Percentiles rank a stretch among this genome's conserved stretches.
phyloP scores from a whole-genome alignment of 805 yeast genomes.

The Ogataea polymorpha region DNA sequence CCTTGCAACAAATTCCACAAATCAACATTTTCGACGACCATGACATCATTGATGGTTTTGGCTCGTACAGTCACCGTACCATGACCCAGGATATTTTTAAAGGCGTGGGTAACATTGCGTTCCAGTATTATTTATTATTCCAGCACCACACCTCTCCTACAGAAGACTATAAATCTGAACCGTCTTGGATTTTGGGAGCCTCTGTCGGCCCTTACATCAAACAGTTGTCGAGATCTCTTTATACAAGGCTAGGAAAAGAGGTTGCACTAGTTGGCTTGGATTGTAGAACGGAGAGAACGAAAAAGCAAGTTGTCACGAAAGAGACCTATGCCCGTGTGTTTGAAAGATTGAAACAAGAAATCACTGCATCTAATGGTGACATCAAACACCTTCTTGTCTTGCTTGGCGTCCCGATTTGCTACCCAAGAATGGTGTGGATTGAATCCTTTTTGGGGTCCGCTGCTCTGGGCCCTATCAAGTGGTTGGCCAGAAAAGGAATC shows the following conservation, averaged over 20 bases:
- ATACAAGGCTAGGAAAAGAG: slow-evolving; percentile 69
- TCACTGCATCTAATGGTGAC: slow-evolving; percentile 45
- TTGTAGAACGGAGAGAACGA: slow-evolving; percentile 86
- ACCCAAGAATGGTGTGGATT: slow-evolving; percentile 90
- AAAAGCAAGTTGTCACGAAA: slow-evolving; percentile 50
- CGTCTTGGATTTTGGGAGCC: slow-evolving; percentile 65
- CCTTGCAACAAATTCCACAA: slow-evolving; percentile 80
- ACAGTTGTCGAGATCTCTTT: slow-evolving; percentile 64
- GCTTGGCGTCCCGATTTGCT: slow-evolving; percentile 93
- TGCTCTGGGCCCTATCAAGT: slow-evolving; percentile 61
- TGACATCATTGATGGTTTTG: slow-evolving; percentile 95
- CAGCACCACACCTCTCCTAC: slow-evolving; percentile 73
- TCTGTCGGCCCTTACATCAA: slow-evolving; percentile 65
- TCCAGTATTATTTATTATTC: slow-evolving; percentile 82
- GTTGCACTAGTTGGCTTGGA: slow-evolving; percentile 78
- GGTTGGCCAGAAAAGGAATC: slow-evolving; percentile 58
- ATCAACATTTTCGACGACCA: slow-evolving; percentile 91
- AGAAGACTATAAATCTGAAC: slow-evolving; percentile 37
- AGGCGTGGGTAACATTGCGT: slow-evolving; percentile 76
- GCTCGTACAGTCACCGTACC: slow-evolving; percentile 75
- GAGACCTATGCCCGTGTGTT: slow-evolving; percentile 62
- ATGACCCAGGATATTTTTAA: slow-evolving; percentile 68
- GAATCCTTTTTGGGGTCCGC: slow-evolving; percentile 69
- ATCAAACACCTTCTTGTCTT: slow-evolving; percentile 76
- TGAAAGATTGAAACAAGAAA: slow-evolving; percentile 54